Base-by-base conservation (phyloP, 1,284 basidiomycete species). In the Ustilago trichophora region DNA sequence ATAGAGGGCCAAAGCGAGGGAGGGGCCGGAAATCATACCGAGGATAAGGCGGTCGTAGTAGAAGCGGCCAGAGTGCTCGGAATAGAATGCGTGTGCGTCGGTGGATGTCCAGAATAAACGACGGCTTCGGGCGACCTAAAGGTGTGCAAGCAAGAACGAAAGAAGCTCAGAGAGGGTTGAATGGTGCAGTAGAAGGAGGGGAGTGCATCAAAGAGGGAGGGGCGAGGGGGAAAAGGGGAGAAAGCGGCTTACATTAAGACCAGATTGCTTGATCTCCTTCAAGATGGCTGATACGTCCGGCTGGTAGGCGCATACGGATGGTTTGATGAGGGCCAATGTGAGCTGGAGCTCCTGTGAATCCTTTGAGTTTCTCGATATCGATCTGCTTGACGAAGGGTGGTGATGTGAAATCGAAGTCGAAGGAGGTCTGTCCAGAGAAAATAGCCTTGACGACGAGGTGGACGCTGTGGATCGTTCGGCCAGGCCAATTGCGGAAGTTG, bases 291-390 rank as follows among this genome's bases (percentile, higher is more conserved):
- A 65, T 1, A 76, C 70, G 54, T 78, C 73, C 1, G 75, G 77
- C 41, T 69, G 63, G 24, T 77, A 76, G 6, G 70, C 36, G 33
- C 73, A 75, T 15, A 80, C 67, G 8, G 76, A 74, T 1, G 79
- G 79, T 56, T 80, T 80, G 37, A 80, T 48, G 6, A 80, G 67
- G 2, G 73, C 79, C 11, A 80, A 62, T 4, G 76, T 80, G 6
- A 80, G 49, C 34, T 80, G 48, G 11, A 71, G 59, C 4, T 57
- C 36, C 1, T 38, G 31, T 8, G 27, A 7, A 2, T 24, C 15
- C 0, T 18, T 12, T 11, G 35, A 6, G 8, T 33, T 21, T 26
- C 7, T 33, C 8, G 33, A 40, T 31, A 49, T 49, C 25, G 46
- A 24, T 24, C 46, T 36, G 22, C 40, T 29, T 6, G 40, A 19